Evolutionary conservation across 306 rosid genomes (phyloP), one percentile per base, ranked within the genome.

Genomic region (Ammopiptanthus mongolicus): DNA sequence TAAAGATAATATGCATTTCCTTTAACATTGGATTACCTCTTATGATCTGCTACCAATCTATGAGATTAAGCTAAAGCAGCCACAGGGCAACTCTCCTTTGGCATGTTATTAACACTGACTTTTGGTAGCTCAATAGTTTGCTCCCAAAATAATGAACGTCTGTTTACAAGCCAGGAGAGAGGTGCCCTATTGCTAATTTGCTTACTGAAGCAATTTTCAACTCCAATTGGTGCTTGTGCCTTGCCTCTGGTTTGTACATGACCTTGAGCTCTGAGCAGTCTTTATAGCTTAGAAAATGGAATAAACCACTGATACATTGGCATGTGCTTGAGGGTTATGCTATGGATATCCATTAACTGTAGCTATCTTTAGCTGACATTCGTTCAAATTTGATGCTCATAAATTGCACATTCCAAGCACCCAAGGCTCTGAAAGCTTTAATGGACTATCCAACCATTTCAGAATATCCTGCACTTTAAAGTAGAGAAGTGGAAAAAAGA

Each of bases 11-110:
- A 55, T 55, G 39, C 39, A 71, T 52, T 34, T 18, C 59, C 59
- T 50, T 5, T 42, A 56, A 19, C 37, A 21, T 57, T 59, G 22
- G n/a, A 33, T 74, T 62, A 74, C 68, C 66, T 71, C 64, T 41
- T 23, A 55, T n/a, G n/a, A n/a, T 21, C 29, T 5, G 53, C 55
- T 39, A 21, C 68, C 46, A 42, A 23, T 53, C 8, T 33, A 14
- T 21, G 55, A 67, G 31, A 46, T 52, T 71, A 86, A 81, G 87
- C 86, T 63, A 76, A 75, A 84, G 59, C 83, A 78, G 81, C 77
- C 51, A 67, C 13, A 75, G 90, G 83, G 90, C 86, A 81, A 76
- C 90, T 81, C 88, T 87, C 85, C 89, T 68, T 85, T 88, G 82
- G 86, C 89, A 83, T 66, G 85, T 75, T 19, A 44, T 41, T 48